A percentile compares a stretch with the other conserved stretches of the same genome.
Evolutionary conservation across 768 basidiomycete species (phyloP).

Genomic region (Termitomyces titanicus): DNA sequence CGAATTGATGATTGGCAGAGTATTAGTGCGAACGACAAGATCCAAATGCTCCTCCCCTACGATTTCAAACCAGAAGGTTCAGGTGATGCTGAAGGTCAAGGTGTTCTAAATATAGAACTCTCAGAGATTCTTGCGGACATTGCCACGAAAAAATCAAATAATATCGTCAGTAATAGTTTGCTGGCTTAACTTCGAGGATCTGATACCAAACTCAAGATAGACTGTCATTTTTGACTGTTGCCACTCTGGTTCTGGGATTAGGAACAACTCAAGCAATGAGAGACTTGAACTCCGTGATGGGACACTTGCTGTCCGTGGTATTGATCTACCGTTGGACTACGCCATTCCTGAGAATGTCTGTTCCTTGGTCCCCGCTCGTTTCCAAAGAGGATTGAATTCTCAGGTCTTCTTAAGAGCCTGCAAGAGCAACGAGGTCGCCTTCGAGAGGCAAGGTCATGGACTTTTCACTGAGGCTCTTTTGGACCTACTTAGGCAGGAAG

Average conservation of each 20-base stretch:
- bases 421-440: neutral
- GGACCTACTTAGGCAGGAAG: neutral
- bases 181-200: neutral
- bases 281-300: too few species aligned
- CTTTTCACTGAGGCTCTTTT: slow-evolving; percentile 4
- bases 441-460: neutral
- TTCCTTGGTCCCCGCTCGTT: neutral
- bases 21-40: neutral
- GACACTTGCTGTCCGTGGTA: neutral
- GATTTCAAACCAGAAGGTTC: neutral
- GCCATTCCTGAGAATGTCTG: neutral
- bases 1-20: neutral
- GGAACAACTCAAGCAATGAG: neutral
- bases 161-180: neutral
- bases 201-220: neutral
- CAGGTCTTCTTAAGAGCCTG: slow-evolving; percentile 10
- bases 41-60: slow-evolving; percentile 4
- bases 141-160: slow-evolving; percentile 1
- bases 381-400: neutral
- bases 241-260: neutral
- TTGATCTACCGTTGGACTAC: neutral
- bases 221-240: slow-evolving; percentile 13
- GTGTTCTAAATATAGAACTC: slow-evolving; percentile 1
- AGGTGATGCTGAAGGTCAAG: neutral
- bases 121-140: neutral